phyloP scores from a whole-genome alignment of 2,329 filamentous ascomycete species.

The Graphium sp. region DNA sequence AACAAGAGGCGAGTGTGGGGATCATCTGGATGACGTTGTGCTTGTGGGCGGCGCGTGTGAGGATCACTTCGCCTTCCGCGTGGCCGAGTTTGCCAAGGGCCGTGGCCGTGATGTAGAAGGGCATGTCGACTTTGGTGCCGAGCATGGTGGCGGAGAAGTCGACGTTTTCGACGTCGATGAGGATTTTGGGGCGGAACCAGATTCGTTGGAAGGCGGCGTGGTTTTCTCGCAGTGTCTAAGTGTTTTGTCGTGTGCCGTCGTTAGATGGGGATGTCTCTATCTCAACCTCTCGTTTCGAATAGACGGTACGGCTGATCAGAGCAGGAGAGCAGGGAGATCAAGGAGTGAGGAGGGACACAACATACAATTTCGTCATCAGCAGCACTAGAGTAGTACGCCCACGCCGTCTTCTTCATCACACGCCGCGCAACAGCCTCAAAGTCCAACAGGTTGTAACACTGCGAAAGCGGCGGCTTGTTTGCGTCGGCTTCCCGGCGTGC shows the following conservation, averaged over 20 bases:
- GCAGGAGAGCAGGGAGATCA: not conserved
- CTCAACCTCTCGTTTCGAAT: no score
- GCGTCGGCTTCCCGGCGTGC: slow-evolving; percentile 59
- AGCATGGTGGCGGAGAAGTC: slow-evolving; percentile 90
- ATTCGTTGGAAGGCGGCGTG: slow-evolving; percentile 93
- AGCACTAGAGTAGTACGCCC: slow-evolving; percentile 94
- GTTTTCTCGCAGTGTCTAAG: slow-evolving; percentile 82
- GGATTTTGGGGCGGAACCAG: slow-evolving; percentile 81
- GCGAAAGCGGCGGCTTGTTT: slow-evolving; percentile 62
- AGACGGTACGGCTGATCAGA: not conserved
- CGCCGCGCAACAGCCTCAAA: slow-evolving; percentile 84
- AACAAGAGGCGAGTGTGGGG: slow-evolving; percentile 88
- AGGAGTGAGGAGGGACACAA: not conserved
- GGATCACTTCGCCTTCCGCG: slow-evolving; percentile 80
- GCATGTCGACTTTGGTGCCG: slow-evolving; percentile 65
- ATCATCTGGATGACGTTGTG: slow-evolving; percentile 98
- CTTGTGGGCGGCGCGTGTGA: slow-evolving; percentile 68
- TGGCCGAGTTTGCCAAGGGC: slow-evolving; percentile 90
- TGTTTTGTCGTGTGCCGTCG: not conserved
- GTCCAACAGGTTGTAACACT: slow-evolving; percentile 89
- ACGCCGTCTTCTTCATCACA: slow-evolving; percentile 91
- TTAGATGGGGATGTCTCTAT: no score
- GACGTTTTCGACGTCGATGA: slow-evolving; percentile 78
- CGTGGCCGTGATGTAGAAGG: slow-evolving; percentile 93
- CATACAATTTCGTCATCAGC: slow-evolving; percentile 35